These are phyloP conservation scores for Breviolum minutum DNA, from an alignment of 73 alveolate genomes.

Conservation along the genomic window DNA sequence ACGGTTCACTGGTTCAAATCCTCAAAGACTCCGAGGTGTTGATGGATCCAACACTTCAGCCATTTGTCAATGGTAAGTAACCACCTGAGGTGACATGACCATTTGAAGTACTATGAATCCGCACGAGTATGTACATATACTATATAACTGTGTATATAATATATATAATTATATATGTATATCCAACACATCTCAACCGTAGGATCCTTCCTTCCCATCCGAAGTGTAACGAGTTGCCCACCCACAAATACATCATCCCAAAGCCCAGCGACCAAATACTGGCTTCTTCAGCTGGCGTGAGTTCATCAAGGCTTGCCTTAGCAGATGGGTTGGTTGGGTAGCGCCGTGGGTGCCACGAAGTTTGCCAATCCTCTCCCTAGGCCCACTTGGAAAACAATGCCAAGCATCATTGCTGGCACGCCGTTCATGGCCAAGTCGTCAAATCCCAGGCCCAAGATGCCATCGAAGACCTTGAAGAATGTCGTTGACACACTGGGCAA, in stretches of 20 bases:
- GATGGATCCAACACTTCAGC: not conserved
- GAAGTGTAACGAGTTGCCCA: too few relatives aligned
- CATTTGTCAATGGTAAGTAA: too few relatives aligned
- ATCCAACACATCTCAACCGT: not conserved
- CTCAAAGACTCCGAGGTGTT: not conserved
- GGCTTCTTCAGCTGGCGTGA: slow-evolving; percentile 54
- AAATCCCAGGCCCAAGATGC: slow-evolving; percentile 64
- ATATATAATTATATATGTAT: too few relatives aligned
- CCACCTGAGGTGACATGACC: too few relatives aligned
- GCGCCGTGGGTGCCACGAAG: not conserved
- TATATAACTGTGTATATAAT: too few relatives aligned
- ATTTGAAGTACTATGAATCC: too few relatives aligned
- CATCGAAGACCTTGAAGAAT: slow-evolving; percentile 59
- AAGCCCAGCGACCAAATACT: slow-evolving; percentile 36
- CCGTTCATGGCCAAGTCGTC: slow-evolving; percentile 48
- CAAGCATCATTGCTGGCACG: slow-evolving; percentile 23
- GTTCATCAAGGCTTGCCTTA: slow-evolving; percentile 37
- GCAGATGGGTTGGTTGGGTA: not conserved
- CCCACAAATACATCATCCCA: not conserved
- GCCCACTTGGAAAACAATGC: not conserved
- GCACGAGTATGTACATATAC: too few relatives aligned
- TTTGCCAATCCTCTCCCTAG: not conserved
- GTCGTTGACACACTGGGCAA: too few relatives aligned
- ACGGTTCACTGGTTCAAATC: too few relatives aligned
- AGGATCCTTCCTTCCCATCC: not conserved